These are phyloP conservation scores for Capillidium heterosporum DNA, from an alignment of 371 early-diverging fungal species.

Conservation along the genomic window DNA sequence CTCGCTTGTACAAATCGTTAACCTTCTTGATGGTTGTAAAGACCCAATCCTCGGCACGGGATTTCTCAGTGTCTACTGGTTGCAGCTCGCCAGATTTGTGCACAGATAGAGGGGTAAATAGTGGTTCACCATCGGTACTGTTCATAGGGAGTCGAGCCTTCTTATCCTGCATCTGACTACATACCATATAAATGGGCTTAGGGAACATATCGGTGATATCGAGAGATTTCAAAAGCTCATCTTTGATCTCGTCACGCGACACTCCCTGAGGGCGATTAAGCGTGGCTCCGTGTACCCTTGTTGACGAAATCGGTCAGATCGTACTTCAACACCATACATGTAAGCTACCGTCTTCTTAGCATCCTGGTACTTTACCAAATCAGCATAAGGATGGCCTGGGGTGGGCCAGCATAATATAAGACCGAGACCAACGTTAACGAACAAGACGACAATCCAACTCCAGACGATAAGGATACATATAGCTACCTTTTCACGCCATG, in stretches of 20 bases:
- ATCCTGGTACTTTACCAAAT: conserved; percentile 17
- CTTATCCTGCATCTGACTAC: neutral
- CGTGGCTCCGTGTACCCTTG: conserved; percentile 16
- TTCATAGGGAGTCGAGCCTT: neutral
- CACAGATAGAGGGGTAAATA: neutral
- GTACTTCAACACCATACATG: conserved; percentile 56
- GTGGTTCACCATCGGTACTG: neutral
- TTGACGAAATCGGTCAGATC: conserved; percentile 33
- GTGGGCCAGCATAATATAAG: conserved; percentile 36
- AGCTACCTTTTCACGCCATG: conserved; percentile 83
- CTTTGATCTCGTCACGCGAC: neutral
- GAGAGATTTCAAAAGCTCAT: neutral
- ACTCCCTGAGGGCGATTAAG: neutral
- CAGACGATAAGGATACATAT: conserved; percentile 49
- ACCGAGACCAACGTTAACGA: conserved; percentile 34
- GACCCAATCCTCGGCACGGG: neutral
- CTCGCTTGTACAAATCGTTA: neutral
- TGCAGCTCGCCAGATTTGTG: neutral
- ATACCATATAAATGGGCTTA: neutral
- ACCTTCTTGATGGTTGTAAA: neutral
- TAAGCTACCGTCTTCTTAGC: conserved; percentile 27
- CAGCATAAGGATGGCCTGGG: conserved; percentile 32
- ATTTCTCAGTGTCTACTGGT: neutral
- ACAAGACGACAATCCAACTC: conserved; percentile 25
- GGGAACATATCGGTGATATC: neutral